Evolutionary conservation across 768 basidiomycete species (phyloP).

Genomic region (Phlebiopsis flavidoalba): DNA sequence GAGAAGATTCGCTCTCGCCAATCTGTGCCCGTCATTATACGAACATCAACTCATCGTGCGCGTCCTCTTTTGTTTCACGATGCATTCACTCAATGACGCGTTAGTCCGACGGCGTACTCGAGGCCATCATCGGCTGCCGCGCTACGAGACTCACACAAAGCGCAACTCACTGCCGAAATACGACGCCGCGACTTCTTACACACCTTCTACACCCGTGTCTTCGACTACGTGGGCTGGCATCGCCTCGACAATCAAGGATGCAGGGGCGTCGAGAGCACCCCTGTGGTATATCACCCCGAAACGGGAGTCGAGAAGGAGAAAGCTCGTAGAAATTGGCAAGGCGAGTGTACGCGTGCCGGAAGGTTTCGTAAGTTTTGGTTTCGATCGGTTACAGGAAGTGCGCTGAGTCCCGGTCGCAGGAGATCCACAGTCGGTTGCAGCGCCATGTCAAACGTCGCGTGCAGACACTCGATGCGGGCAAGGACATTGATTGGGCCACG

Average conservation of each 20-base stretch:
- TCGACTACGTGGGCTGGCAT: slow-evolving; percentile 58
- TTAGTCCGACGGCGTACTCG: slow-evolving; percentile 45
- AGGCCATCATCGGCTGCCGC: slow-evolving; percentile 38
- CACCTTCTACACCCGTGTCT: slow-evolving; percentile 50
- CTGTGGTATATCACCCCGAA: slow-evolving; percentile 39
- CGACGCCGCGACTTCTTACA: slow-evolving; percentile 39
- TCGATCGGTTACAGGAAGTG: not conserved
- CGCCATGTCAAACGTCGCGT: slow-evolving; percentile 76
- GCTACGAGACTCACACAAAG: slow-evolving; percentile 54
- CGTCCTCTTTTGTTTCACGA: slow-evolving; percentile 8
- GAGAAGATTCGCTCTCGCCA: slow-evolving; percentile 72
- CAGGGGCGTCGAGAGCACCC: slow-evolving; percentile 31
- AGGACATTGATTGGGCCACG: slow-evolving; percentile 84
- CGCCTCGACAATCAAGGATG: slow-evolving; percentile 54
- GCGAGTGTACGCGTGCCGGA: slow-evolving; percentile 60
- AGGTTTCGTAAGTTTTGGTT: slow-evolving; percentile 52
- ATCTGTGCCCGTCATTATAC: slow-evolving; percentile 77
- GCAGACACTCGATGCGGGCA: slow-evolving; percentile 59
- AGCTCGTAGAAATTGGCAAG: slow-evolving; percentile 54
- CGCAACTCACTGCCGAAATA: slow-evolving; percentile 62
- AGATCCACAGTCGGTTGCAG: slow-evolving; percentile 73
- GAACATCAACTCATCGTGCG: slow-evolving; percentile 73
- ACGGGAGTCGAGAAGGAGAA: slow-evolving; percentile 60
- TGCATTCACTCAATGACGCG: not conserved
- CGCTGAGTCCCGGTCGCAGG: slow-evolving; percentile 33